Evolutionary conservation across 805 yeast genomes (phyloP).

Genomic region (Ogataea parapolymorpha): DNA sequence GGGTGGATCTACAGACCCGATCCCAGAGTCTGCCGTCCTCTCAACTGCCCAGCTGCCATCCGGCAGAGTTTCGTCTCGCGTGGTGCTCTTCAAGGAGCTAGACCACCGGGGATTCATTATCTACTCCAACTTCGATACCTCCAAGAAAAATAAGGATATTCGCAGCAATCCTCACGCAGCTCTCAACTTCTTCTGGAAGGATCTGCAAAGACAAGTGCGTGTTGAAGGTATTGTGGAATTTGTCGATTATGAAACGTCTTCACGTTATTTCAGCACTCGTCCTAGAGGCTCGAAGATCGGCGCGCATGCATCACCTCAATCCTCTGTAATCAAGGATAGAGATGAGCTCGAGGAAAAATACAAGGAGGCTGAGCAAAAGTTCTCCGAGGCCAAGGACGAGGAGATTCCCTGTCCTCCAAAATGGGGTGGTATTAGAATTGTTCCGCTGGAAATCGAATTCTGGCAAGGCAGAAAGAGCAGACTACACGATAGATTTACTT

Average conservation of each 20-base stretch:
- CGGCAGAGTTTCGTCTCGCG: constrained; percentile 85
- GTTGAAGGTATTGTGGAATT: constrained; percentile 82
- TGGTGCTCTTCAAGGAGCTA: constrained; percentile 84
- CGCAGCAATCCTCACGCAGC: constrained; percentile 75
- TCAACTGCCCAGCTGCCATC: constrained; percentile 85
- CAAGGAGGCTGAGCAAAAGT: constrained; percentile 47
- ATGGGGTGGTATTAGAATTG: constrained; percentile 93
- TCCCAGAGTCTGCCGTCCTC: constrained; percentile 85
- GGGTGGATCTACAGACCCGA: constrained; percentile 45
- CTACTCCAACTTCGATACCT: constrained; percentile 87
- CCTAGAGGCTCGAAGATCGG: constrained; percentile 94
- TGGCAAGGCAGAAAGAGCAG: constrained; percentile 96
- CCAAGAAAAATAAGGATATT: constrained; percentile 76
- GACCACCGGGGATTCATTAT: constrained; percentile 81
- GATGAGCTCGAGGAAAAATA: constrained; percentile 59
- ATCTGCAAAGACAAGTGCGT: constrained; percentile 86
- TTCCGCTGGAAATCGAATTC: constrained; percentile 89
- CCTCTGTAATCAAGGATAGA: constrained; percentile 52
- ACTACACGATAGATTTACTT: constrained; percentile 84
- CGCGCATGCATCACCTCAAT: constrained; percentile 96
- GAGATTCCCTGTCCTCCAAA: constrained; percentile 86
- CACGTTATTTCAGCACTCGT: constrained; percentile 77
- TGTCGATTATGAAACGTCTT: constrained; percentile 68
- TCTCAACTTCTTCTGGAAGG: constrained; percentile 88
- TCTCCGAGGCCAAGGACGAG: constrained; percentile 49